Evolutionary conservation across 2,329 filamentous ascomycete genomes (phyloP), one percentile per base, ranked within the genome.

Genomic region (Aspergillus luchuensis): DNA sequence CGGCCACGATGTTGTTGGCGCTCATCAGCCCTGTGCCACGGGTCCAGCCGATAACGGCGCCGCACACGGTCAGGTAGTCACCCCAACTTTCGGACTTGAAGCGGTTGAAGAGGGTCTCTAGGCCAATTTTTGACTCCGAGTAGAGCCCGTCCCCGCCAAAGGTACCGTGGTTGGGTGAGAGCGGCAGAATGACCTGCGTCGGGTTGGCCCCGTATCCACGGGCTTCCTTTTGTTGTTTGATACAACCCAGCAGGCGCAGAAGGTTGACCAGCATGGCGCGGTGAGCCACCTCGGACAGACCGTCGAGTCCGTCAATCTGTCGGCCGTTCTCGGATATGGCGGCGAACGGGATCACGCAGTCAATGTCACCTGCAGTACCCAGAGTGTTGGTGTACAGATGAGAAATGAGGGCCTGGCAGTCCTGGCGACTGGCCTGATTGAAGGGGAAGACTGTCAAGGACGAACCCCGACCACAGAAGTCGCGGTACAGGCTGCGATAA

Each of bases 61-160:
- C 58, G 30, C 58, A 59, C 2, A 59, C 49, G 8, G 58, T 56
- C 4, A 59, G 45, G 15, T 59, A 53, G n/a, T 56, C 58, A 2
- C 41, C 36, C 58, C 58, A 59, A 4, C 39, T 47, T 17, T 59
- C 58, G 2, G 58, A 59, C 28, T 56, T 36, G 45, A 55, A 47
- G 13, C 58, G 58, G n/a, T 47, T 48, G 21, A 59, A 39, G n/a
- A 59, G 36, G 2, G 58, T 30, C 39, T 59, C 58, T 1, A 59
- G 52, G 15, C 47, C 58, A 17, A 53, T 52, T 30, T 59, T 59
- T 1, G 58, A 59, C 52, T 59, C 58, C 11, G 51, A 48, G 36
- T 59, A 59, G 21, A 59, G 58, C 11, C 58, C 58, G 17, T 59
- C 58, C 2, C 58, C 58, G 2, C 58, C 58, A 5, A 59, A 48